Percentiles rank a stretch among this genome's conserved stretches.
phyloP scores from a whole-genome alignment of 2,329 filamentous ascomycete genomes.

The Graphilbum sp. region DNA sequence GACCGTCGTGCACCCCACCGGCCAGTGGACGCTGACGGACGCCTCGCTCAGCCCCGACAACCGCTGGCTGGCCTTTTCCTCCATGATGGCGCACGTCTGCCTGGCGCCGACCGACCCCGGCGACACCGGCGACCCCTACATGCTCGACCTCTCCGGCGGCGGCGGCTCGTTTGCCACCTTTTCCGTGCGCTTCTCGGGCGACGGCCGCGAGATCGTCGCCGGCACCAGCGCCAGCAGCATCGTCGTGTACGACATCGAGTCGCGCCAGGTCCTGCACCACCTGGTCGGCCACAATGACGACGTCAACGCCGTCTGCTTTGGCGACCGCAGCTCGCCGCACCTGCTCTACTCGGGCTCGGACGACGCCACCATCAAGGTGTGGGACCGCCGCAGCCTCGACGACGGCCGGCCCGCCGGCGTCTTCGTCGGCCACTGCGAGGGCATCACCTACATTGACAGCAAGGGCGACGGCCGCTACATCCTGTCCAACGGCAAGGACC shows the following conservation, averaged over 20 bases:
- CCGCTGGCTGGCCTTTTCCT: constrained; percentile 79
- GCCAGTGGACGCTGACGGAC: constrained; percentile 93
- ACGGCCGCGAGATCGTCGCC: constrained; percentile 78
- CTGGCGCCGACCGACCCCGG: constrained; percentile 75
- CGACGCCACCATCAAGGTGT: constrained; percentile 86
- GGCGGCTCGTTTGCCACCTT: constrained; percentile 49
- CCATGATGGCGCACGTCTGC: constrained; percentile 69
- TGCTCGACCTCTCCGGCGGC: constrained; percentile 53
- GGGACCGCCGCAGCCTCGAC: constrained; percentile 77
- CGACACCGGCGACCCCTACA: constrained; percentile 62
- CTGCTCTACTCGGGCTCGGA: constrained; percentile 94
- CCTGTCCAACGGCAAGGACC: constrained; percentile 87
- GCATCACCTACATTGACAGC: constrained; percentile 52
- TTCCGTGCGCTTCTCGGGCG: constrained; percentile 83
- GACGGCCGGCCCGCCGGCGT: constrained; percentile 56
- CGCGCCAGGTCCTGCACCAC: constrained; percentile 54
- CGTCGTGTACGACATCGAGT: constrained; percentile 85
- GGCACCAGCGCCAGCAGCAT: constrained; percentile 68
- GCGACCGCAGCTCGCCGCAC: constrained; percentile 74
- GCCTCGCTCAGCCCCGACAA: constrained; percentile 85
- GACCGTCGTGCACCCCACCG: constrained; percentile 68
- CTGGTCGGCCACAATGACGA: constrained; percentile 70
- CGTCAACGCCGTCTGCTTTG: constrained; percentile 94
- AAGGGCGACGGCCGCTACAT: constrained; percentile 66
- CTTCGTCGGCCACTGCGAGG: constrained; percentile 50